phyloP scores from a whole-genome alignment of 2,329 filamentous ascomycete species.

The Epichloe sylvatica region DNA sequence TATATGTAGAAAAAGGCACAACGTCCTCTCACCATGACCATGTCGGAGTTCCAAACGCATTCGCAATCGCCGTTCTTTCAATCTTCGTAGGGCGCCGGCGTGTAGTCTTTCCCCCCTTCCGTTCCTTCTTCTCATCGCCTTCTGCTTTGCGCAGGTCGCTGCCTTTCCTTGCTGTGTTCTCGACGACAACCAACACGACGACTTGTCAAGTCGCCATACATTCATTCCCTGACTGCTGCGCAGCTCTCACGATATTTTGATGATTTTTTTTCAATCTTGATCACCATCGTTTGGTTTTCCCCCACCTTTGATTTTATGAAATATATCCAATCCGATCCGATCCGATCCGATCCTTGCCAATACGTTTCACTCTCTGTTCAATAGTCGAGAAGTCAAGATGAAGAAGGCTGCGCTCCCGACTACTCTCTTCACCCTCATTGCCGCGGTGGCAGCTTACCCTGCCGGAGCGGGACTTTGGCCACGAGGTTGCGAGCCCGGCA shows the following conservation, averaged over 20 bases:
- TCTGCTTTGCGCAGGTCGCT: neutral
- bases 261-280: neutral
- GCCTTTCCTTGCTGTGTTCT: neutral
- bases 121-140: neutral
- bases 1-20: no score
- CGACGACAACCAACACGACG: neutral
- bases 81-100: no score
- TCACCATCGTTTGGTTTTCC: neutral
- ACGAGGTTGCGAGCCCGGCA: neutral
- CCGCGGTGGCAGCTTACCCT: constrained; percentile 1
- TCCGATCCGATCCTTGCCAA: no score
- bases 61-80: no score
- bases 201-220: neutral
- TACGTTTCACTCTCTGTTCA: neutral
- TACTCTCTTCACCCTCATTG: neutral
- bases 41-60: no score
- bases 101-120: no score
- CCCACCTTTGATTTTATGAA: neutral
- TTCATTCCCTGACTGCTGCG: neutral
- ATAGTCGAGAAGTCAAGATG: neutral
- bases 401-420: neutral
- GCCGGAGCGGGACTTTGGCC: neutral
- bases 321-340: neutral
- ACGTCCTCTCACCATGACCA: no score
- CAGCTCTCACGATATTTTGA: neutral